Percentiles rank a stretch among this genome's conserved stretches.
Evolutionary conservation across 441 rosid genomes (phyloP).

Genomic region (Croton laevigatus): DNA sequence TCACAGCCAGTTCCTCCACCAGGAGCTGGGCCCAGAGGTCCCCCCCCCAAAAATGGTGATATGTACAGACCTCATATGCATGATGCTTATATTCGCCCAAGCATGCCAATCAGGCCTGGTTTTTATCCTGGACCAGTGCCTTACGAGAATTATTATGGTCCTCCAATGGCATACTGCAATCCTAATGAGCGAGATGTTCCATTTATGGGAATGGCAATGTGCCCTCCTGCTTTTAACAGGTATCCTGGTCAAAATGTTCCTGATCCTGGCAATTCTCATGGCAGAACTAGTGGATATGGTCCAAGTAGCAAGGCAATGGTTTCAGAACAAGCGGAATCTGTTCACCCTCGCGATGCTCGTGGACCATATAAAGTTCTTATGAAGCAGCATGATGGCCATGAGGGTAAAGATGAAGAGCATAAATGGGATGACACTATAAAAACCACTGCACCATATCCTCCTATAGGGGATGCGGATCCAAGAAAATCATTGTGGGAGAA

Average conservation of each 20-base stretch:
- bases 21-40: conserved; percentile 74
- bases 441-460: conserved; percentile 32
- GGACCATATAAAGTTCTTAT: conserved; percentile 72
- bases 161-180: conserved; percentile 74
- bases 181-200: conserved; percentile 72
- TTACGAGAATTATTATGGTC: conserved; percentile 78
- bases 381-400: conserved; percentile 70
- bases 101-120: conserved; percentile 91
- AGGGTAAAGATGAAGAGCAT: conserved; percentile 47
- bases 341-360: conserved; percentile 52
- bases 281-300: conserved; percentile 62
- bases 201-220: conserved; percentile 71
- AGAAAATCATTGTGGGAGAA: conserved; percentile 45
- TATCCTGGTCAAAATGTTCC: conserved; percentile 58
- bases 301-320: conserved; percentile 37
- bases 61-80: conserved; percentile 81
- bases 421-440: conserved; percentile 42
- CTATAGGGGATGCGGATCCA: conserved; percentile 35
- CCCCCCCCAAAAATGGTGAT: conserved; percentile 63
- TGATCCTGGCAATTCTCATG: conserved; percentile 47
- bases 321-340: conserved; percentile 53
- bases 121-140: conserved; percentile 79
- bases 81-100: conserved; percentile 70
- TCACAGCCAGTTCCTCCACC: conserved; percentile 57
- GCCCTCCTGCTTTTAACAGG: conserved; percentile 53